Percentiles rank a stretch among this genome's conserved stretches.
phyloP scores from a whole-genome alignment of 2,329 filamentous ascomycete genomes.

The Salinomyces thailandicus region DNA sequence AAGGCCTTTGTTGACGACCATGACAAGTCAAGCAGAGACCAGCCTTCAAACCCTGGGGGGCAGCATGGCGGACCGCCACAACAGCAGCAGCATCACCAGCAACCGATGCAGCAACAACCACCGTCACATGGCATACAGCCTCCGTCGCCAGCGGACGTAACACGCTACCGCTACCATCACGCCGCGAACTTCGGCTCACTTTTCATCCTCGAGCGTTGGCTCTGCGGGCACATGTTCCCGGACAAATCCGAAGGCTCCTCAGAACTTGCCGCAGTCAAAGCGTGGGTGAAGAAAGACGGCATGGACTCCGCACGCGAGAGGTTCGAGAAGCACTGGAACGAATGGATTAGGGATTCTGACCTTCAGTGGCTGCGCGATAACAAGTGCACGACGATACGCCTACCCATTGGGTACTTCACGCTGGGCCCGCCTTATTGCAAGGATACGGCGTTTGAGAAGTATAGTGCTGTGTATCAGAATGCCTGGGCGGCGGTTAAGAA shows the following conservation, averaged over 20 bases:
- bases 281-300: slow-evolving; percentile 38
- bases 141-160: slow-evolving; percentile 32
- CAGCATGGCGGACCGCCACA: slow-evolving; percentile 10
- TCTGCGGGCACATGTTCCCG: slow-evolving; percentile 42
- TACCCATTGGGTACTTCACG: slow-evolving; percentile 51
- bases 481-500: slow-evolving; percentile 44
- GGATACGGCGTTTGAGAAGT: slow-evolving; percentile 43
- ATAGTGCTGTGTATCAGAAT: slow-evolving; percentile 39
- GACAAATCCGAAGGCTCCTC: slow-evolving; percentile 32
- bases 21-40: neutral
- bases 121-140: slow-evolving; percentile 23
- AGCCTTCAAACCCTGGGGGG: neutral
- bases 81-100: slow-evolving; percentile 11
- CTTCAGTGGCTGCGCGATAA: slow-evolving; percentile 44
- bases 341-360: slow-evolving; percentile 41
- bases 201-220: slow-evolving; percentile 52
- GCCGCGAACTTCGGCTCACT: slow-evolving; percentile 49
- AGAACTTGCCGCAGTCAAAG: slow-evolving; percentile 44
- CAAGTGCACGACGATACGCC: slow-evolving; percentile 46
- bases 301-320: slow-evolving; percentile 38
- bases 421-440: slow-evolving; percentile 42
- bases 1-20: slow-evolving; percentile 24
- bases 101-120: slow-evolving; percentile 9
- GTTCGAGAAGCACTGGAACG: slow-evolving; percentile 46
- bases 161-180: slow-evolving; percentile 50